phyloP scores from a whole-genome alignment of 2,329 filamentous ascomycete genomes.

The Colletotrichum sp. region DNA sequence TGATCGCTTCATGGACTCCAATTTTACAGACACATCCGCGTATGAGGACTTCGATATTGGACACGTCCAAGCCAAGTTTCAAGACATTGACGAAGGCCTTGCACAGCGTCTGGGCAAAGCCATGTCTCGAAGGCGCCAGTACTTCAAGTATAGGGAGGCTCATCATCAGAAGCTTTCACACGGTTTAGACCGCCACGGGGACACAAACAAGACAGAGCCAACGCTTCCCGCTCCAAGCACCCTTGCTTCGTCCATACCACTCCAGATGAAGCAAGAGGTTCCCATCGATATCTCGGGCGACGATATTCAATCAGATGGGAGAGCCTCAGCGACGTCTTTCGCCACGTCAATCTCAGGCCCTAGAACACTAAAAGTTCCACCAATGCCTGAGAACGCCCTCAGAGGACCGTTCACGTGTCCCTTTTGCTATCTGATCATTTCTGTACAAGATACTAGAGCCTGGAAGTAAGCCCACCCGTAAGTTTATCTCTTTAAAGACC shows the following conservation, averaged over 20 bases:
- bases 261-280: constrained; percentile 1
- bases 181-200: constrained; percentile 24
- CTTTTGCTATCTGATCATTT: constrained; percentile 42
- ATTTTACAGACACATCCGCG: constrained; percentile 22
- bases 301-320: constrained; percentile 26
- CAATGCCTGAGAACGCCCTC: constrained; percentile 23
- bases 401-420: constrained; percentile 41
- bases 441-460: constrained; percentile 21
- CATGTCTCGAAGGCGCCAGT: constrained; percentile 37
- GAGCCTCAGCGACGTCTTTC: constrained; percentile 32
- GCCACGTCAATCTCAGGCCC: constrained; percentile 26
- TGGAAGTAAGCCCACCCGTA: constrained; percentile 33
- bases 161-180: constrained; percentile 36
- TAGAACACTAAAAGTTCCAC: constrained; percentile 25
- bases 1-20: constrained; percentile 30
- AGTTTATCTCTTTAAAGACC: fast-evolving
- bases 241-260: constrained; percentile 27
- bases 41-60: constrained; percentile 31
- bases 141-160: constrained; percentile 40
- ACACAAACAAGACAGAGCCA: background rate
- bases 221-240: constrained; percentile 14
- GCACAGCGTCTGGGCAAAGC: constrained; percentile 32
- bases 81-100: constrained; percentile 11
- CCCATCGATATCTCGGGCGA: constrained; percentile 13
- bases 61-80: constrained; percentile 36